Base-by-base conservation (phyloP, 139 green algal genomes). In the Chlamydomonas schloesseri region DNA sequence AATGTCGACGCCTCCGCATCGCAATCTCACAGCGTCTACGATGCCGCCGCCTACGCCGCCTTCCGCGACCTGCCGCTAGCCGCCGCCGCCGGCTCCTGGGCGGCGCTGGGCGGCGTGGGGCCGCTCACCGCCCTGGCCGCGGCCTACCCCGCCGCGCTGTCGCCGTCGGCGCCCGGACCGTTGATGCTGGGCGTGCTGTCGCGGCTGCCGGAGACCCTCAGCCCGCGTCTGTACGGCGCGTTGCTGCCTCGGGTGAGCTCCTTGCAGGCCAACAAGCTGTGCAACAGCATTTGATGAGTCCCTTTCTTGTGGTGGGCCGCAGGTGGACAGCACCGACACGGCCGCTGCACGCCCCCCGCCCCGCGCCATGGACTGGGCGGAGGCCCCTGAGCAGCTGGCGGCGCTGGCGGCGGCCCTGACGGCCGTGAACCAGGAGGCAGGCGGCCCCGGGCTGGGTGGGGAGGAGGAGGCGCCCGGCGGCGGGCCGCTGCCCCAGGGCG, bases 181-280 rank as follows among this genome's bases (percentile, higher is more conserved):
- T 11, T 37, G 10, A 75, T 88, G 69, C 68, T 91, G 58, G 55
- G n/a, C 17, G 58, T 87, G 58, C 74, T 91, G 70, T 67, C 69
- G 33, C 31, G 34, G 24, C 62, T 91, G n/a, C 87, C 87, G 18
- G 87, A 91, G 69, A 88, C 28, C 69, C 26, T 88, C 73, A 86
- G 82, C 47, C 87, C 87, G 21, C 74, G 87, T 0, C 58, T 68
- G 8, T 91, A 87, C 84, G 64, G 65, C 5, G 75, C 47, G 14
- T 69, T 91, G 37, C 73, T 91, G 46, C 87, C 87, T 9, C 36
- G n/a, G 80, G 80, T 70, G 23, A 26, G 42, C 5, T 53, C 10
- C 18, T n/a, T 73, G 60, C 23, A n/a, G n/a, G n/a, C n/a, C n/a
- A n/a, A n/a, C n/a, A n/a, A n/a, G n/a, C n/a, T n/a, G n/a, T n/a